phyloP scores from a whole-genome alignment of 2,329 filamentous ascomycete species.

The Fusarium aywerte region DNA sequence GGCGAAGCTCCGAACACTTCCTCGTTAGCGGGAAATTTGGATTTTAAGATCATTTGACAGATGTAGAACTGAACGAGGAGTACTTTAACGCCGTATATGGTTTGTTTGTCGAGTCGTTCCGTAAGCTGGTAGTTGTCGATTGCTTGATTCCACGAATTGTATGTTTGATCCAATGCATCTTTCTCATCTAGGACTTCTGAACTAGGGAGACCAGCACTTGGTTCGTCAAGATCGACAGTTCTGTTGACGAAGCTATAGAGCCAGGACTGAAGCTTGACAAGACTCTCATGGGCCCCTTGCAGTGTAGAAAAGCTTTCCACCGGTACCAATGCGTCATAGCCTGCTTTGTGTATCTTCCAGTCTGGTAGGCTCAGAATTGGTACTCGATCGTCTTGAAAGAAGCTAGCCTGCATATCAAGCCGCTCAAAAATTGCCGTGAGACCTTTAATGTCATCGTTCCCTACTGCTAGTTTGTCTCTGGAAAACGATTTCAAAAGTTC shows the following conservation, averaged over 20 bases:
- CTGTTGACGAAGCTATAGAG: constrained; percentile 14
- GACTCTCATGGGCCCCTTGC: constrained; percentile 9
- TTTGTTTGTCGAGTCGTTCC: neutral
- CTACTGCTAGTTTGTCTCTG: rapidly evolving
- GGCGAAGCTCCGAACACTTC: constrained; percentile 18
- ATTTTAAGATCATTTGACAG: constrained; percentile 21
- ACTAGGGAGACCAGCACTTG: neutral
- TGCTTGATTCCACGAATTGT: constrained; percentile 1
- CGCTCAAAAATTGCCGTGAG: constrained; percentile 7
- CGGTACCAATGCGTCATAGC: too few species aligned
- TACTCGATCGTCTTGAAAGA: constrained; percentile 31
- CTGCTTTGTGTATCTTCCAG: neutral
- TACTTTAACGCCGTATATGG: neutral
- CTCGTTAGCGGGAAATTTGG: constrained; percentile 15
- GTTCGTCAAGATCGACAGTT: neutral
- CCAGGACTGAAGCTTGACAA: constrained; percentile 32
- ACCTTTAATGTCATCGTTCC: neutral
- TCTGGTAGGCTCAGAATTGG: constrained; percentile 9
- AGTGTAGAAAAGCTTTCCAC: neutral
- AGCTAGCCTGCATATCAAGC: constrained; percentile 32
- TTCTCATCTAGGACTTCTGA: constrained; percentile 12
- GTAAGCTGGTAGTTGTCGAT: neutral
- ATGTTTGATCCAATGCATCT: neutral
- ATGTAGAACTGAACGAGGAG: constrained; percentile 20
- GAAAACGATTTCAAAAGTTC: neutral